These are phyloP conservation scores for Vickermania spadyakhi DNA, from an alignment of 208 protist species.

Conservation along the genomic window DNA sequence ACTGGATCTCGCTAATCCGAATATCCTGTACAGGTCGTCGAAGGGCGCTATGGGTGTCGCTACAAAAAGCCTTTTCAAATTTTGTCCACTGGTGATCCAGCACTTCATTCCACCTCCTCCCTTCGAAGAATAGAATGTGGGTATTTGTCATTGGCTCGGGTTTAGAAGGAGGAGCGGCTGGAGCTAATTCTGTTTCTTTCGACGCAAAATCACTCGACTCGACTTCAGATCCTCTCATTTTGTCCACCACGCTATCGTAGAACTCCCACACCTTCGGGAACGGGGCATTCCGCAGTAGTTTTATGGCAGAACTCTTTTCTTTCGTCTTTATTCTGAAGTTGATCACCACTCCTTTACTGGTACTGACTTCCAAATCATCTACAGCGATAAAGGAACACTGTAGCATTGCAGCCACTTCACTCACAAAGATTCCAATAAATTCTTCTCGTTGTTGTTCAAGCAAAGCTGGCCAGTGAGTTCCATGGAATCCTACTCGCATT, in stretches of 20 bases:
- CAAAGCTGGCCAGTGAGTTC: not conserved
- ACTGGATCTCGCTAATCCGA: not conserved
- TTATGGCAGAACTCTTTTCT: not conserved
- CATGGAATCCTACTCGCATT: not conserved
- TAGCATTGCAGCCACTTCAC: not conserved
- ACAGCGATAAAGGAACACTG: not conserved
- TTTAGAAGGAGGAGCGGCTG: not conserved
- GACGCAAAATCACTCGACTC: not conserved
- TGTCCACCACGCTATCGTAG: not conserved
- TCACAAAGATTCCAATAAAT: not conserved
- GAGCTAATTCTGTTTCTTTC: not conserved
- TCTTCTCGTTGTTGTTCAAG: not conserved
- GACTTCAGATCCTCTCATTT: not conserved
- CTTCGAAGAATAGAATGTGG: not conserved
- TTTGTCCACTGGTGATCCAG: not conserved
- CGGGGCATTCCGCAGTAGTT: not conserved
- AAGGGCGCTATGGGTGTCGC: not conserved
- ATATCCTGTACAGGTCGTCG: not conserved
- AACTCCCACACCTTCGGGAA: not conserved
- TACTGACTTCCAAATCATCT: not conserved
- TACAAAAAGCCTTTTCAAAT: not conserved
- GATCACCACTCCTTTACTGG: not conserved
- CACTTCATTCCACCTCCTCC: not conserved
- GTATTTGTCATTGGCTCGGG: not conserved
- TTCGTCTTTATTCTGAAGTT: not conserved